Base-by-base conservation (phyloP, 805 yeast genomes). In the Kodamaea hsintzibuensis region DNA sequence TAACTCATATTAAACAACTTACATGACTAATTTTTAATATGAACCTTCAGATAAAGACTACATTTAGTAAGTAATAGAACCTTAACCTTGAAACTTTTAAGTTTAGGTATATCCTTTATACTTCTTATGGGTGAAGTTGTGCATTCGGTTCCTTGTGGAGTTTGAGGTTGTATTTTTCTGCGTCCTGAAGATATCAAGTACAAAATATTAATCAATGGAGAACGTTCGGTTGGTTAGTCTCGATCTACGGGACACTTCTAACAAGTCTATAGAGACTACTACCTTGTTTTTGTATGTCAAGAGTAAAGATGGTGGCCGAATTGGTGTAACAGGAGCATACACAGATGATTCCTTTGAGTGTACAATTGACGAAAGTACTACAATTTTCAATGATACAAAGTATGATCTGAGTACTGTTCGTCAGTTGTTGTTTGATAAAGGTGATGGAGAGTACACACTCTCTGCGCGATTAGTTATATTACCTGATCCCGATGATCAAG, bases 341-440 rank as follows among this genome's bases (percentile, higher is more conserved):
- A 19, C 17, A 5, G 44, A 40, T 9, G 70, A 69, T 8, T 59
- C 61, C 13, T 67, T 63, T 44, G 60, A 59, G 25, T 37, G 53
- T 2, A 49, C 50, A 3, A 52, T 67, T n/a, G 58, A 44, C 38
- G 12, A 18, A 19, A 5, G n/a, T 14, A 17, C 10, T 12, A 16
- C 37, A 37, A 44, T 44, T 7, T 44, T 13, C 47, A 44, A 17
- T 22, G 47, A 14, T 13, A n/a, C 19, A 7, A 8, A 25, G 27
- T 17, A 53, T 22, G 56, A 55, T 14, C 51, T 59, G 16, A 49
- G 46, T 7, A 35, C 64, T 17, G 39, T 54, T 6, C 71, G 63
- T 2, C 66, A 57, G 48, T 59, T 71, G 35, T 47, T 58, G 2
- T 66, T 71, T n/a, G 62, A 58, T 52, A 58, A 59, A 30, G 60